phyloP scores from a whole-genome alignment of 192 early-diverging fungal species.

The Geranomyces michiganensis region DNA sequence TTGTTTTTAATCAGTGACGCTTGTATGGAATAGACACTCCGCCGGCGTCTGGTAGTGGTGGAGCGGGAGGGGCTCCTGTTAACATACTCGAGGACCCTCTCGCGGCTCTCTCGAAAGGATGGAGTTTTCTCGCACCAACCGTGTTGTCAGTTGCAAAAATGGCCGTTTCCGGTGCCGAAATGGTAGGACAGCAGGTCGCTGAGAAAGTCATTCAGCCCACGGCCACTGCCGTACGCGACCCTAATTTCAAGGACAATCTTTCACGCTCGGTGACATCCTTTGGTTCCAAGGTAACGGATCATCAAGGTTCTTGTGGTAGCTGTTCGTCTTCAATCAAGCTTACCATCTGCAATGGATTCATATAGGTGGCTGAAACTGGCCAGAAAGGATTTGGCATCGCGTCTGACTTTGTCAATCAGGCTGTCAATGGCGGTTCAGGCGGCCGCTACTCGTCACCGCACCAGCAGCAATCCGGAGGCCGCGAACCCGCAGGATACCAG shows the following conservation, averaged over 20 bases:
- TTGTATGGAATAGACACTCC: too few species aligned
- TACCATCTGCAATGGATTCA: not conserved
- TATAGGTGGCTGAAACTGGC: slow-evolving; percentile 39
- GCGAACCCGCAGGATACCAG: slow-evolving; percentile 3
- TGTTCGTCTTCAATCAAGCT: not conserved
- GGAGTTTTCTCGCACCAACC: slow-evolving; percentile 46
- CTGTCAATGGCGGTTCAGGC: not conserved
- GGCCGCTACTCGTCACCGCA: slow-evolving; percentile 14
- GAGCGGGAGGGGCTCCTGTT: not conserved
- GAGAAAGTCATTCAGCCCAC: slow-evolving; percentile 57
- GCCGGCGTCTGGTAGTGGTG: not conserved
- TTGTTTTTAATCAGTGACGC: too few species aligned
- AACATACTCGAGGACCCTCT: slow-evolving; percentile 47
- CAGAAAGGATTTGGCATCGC: slow-evolving; percentile 35
- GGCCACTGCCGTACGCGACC: slow-evolving; percentile 48
- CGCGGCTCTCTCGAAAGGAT: slow-evolving; percentile 47
- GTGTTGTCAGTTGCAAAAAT: slow-evolving; percentile 35
- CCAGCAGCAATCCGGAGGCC: slow-evolving; percentile 25
- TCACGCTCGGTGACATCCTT: slow-evolving; percentile 40
- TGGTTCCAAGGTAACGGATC: slow-evolving; percentile 31
- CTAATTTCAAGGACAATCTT: slow-evolving; percentile 49
- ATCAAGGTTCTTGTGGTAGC: not conserved
- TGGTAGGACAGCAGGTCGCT: slow-evolving; percentile 39
- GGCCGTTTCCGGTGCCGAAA: slow-evolving; percentile 46
- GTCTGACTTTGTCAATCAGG: slow-evolving; percentile 34